phyloP scores from a whole-genome alignment of 805 yeast species.

The Lipomyces yamanashiensis region DNA sequence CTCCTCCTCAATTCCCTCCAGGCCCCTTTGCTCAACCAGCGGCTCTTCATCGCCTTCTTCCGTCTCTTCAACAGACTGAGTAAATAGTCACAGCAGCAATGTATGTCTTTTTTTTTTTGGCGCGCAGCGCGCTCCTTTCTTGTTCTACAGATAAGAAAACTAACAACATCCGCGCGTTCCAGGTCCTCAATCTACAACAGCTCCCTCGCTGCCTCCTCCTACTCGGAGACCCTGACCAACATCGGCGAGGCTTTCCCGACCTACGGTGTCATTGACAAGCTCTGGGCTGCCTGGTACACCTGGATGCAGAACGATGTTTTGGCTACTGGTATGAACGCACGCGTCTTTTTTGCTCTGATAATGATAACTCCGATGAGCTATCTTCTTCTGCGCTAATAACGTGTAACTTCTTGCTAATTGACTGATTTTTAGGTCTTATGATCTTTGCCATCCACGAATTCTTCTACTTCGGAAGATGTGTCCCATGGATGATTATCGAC shows the following conservation, averaged over 20 bases:
- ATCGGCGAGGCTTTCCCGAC: slow-evolving; percentile 47
- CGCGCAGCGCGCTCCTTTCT: not conserved
- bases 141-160: not conserved
- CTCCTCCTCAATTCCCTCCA: not conserved
- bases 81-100: not conserved
- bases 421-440: slow-evolving; percentile 49
- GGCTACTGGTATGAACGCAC: slow-evolving; percentile 70
- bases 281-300: slow-evolving; percentile 89
- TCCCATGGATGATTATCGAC: slow-evolving; percentile 92
- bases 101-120: not conserved
- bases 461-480: slow-evolving; percentile 86
- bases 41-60: not conserved
- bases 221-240: slow-evolving; percentile 28
- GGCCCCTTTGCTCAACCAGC: slow-evolving; percentile 4
- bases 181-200: slow-evolving; percentile 27
- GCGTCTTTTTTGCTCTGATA: not conserved
- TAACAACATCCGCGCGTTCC: not conserved
- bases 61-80: slow-evolving; percentile 3
- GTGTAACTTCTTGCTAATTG: not conserved
- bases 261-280: slow-evolving; percentile 61
- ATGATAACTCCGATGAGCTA: not conserved
- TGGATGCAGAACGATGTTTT: slow-evolving; percentile 84
- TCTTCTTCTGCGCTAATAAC: not conserved
- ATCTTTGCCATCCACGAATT: slow-evolving; percentile 83
- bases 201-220: slow-evolving; percentile 24